Evolutionary conservation across 148 eudicot genomes (phyloP).

Genomic region (Nepenthes gracilis): DNA sequence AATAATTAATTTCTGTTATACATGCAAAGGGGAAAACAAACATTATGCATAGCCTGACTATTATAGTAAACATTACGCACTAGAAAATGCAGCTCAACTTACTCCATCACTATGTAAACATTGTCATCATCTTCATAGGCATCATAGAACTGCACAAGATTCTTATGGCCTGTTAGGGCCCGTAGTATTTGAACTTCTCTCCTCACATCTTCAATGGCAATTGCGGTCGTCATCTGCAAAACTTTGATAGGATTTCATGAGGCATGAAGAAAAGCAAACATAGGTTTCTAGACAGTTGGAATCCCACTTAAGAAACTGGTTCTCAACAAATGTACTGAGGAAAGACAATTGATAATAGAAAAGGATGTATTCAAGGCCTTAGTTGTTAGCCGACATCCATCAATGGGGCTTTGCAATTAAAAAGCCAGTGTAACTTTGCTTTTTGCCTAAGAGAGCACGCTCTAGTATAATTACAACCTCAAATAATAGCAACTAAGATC

Average conservation of each 20-base stretch:
- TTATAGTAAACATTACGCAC: background rate
- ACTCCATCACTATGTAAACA: conserved; percentile 70
- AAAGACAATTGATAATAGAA: too few relatives aligned
- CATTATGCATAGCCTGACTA: too few relatives aligned
- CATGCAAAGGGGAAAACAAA: too few relatives aligned
- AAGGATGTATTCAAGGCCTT: too few relatives aligned
- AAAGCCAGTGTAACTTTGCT: too few relatives aligned
- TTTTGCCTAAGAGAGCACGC: too few relatives aligned
- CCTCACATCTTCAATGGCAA: conserved; percentile 64
- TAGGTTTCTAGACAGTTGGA: background rate
- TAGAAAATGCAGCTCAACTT: conserved; percentile 16
- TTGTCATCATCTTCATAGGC: conserved; percentile 53
- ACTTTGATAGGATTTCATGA: conserved; percentile 5
- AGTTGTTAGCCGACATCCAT: too few relatives aligned
- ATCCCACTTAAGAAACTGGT: background rate
- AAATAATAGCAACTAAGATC: too few relatives aligned
- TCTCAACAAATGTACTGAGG: too few relatives aligned
- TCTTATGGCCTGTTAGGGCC: conserved; percentile 36
- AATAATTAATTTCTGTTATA: too few relatives aligned
- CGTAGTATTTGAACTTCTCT: conserved; percentile 55
- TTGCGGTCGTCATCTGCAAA: conserved; percentile 53
- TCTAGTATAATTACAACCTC: too few relatives aligned
- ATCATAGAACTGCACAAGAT: conserved; percentile 47
- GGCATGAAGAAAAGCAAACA: background rate
- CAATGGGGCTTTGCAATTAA: too few relatives aligned